Evolutionary conservation across 225 moss, liverwort and hornwort genomes (phyloP).

Genomic region (Pleurozium schreberi): DNA sequence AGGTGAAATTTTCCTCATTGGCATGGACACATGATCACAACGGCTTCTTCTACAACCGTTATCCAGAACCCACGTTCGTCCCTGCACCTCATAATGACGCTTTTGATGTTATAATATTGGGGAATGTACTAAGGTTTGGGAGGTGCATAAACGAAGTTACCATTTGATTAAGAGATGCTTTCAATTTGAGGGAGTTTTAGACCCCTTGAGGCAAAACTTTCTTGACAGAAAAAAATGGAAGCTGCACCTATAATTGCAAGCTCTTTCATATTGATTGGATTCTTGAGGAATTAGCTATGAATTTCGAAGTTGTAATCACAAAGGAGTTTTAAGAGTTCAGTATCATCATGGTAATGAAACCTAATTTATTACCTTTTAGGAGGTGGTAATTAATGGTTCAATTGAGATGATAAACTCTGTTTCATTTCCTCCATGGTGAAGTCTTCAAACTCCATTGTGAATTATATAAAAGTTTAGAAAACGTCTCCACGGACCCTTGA

Average conservation of each 20-base stretch:
- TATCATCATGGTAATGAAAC: background rate
- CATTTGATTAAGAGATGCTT: no score
- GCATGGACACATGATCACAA: slow-evolving; percentile 71
- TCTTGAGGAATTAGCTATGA: background rate
- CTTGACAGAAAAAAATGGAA: no score
- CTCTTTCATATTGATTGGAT: background rate
- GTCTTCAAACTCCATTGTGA: no score
- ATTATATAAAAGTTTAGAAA: background rate
- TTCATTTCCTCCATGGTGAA: background rate
- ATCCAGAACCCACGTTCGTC: slow-evolving; percentile 70
- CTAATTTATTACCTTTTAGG: background rate
- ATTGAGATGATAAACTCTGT: no score
- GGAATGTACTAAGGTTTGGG: background rate
- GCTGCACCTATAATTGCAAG: no score
- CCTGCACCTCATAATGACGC: background rate
- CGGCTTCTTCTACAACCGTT: slow-evolving; percentile 86
- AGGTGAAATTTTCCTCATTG: slow-evolving; percentile 79
- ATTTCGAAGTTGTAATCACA: background rate
- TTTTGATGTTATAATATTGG: background rate
- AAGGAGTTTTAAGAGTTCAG: background rate
- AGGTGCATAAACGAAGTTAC: background rate
- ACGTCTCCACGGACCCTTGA: background rate
- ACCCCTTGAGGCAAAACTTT: background rate
- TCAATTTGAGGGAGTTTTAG: background rate
- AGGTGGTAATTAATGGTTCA: background rate